These are phyloP conservation scores for carrot (Daucus carota) DNA, from an alignment of 129 eudicot genomes.

Conservation along the genomic window DNA sequence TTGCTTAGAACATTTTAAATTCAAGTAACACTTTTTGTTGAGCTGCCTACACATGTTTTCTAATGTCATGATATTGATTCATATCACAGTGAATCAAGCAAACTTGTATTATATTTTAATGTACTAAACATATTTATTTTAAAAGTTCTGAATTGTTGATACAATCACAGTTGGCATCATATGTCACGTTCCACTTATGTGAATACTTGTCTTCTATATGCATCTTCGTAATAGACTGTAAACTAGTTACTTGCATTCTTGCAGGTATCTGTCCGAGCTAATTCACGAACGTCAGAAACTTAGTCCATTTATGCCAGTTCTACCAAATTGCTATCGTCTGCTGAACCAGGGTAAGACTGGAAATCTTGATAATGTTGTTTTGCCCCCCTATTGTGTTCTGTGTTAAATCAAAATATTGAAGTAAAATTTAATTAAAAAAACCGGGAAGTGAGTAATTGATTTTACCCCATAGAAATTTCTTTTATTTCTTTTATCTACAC, in stretches of 20 bases:
- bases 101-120: background rate
- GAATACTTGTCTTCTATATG: background rate
- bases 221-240: background rate
- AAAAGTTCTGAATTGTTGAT: background rate
- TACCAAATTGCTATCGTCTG: slow-evolving; percentile 24
- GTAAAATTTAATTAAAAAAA: background rate
- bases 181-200: background rate
- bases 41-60: background rate
- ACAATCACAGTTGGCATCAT: background rate
- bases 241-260: background rate
- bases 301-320: slow-evolving; percentile 21
- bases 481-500: background rate
- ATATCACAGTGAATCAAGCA: background rate
- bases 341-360: slow-evolving; percentile 26
- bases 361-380: background rate
- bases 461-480: background rate
- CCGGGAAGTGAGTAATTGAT: background rate
- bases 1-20: background rate
- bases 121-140: background rate
- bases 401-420: background rate
- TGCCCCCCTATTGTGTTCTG: background rate
- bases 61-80: background rate
- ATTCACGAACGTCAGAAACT: slow-evolving; percentile 24
- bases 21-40: background rate
- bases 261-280: slow-evolving; percentile 25